These are phyloP conservation scores for Psidium guajava DNA, from an alignment of 345 rosid species.

Conservation along the genomic window DNA sequence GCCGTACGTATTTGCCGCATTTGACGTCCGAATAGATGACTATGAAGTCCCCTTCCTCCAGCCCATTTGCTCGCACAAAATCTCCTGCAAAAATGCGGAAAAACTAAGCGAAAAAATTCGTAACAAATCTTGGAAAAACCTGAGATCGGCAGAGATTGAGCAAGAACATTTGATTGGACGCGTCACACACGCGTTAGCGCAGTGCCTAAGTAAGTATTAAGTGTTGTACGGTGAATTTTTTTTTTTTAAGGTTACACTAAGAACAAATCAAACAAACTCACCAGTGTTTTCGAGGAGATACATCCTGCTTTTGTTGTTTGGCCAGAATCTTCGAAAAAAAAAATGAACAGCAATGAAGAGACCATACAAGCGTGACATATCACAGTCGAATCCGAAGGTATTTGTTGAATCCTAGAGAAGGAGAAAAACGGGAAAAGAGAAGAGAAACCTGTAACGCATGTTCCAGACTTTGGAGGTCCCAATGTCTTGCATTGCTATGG, in stretches of 20 bases:
- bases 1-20: constrained; percentile 86
- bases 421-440: background rate
- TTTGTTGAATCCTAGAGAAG: background rate
- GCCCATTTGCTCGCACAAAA: constrained; percentile 88
- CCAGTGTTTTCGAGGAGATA: constrained; percentile 98
- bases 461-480: constrained; percentile 97
- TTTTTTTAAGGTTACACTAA: too few relatives aligned
- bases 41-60: constrained; percentile 98
- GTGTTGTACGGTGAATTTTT: background rate
- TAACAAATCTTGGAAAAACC: background rate
- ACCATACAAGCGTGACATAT: background rate
- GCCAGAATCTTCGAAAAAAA: constrained; percentile 78
- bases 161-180: background rate
- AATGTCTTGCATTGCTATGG: constrained; percentile 95
- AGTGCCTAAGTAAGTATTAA: background rate
- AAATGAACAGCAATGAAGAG: background rate
- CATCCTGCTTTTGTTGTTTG: constrained; percentile 99
- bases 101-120: background rate
- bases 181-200: background rate
- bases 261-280: background rate
- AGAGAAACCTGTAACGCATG: constrained; percentile 81
- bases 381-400: background rate
- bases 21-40: constrained; percentile 90
- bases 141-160: background rate
- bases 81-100: constrained; percentile 36